A percentile compares a stretch with the other conserved stretches of the same genome.
These are phyloP conservation scores for Calonectria hongkongensis DNA, from an alignment of 2,329 filamentous ascomycete genomes.

Conservation along the genomic window DNA sequence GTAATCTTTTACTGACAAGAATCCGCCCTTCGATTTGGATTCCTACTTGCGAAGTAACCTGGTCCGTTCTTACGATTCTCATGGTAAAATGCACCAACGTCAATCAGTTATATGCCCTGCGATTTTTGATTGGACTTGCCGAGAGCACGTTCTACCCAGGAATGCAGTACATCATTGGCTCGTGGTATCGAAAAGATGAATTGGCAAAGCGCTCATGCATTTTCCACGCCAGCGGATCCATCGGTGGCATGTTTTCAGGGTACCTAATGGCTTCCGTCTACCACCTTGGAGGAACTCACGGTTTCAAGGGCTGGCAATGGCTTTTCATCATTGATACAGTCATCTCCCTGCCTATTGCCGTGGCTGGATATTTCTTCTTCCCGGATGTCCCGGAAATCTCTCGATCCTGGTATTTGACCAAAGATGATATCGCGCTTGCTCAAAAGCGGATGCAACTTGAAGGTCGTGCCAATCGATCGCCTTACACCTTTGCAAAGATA, in stretches of 20 bases:
- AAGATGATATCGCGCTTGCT: conserved; percentile 54
- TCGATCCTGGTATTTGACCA: conserved; percentile 54
- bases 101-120: conserved; percentile 61
- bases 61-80: conserved; percentile 58
- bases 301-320: conserved; percentile 69
- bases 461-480: conserved; percentile 64
- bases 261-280: conserved; percentile 65
- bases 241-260: conserved; percentile 55
- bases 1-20: conserved; percentile 60
- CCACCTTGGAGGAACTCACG: conserved; percentile 60
- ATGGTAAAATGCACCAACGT: conserved; percentile 62
- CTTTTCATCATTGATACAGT: conserved; percentile 61
- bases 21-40: conserved; percentile 65
- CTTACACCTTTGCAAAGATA: conserved; percentile 69
- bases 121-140: conserved; percentile 65
- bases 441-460: conserved; percentile 62
- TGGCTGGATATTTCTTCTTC: conserved; percentile 58
- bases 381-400: conserved; percentile 57
- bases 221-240: conserved; percentile 59
- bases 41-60: conserved; percentile 60
- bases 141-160: conserved; percentile 63
- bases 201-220: conserved; percentile 65
- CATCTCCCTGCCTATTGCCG: conserved; percentile 59
- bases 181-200: conserved; percentile 66
- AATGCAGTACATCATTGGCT: conserved; percentile 63